Evolutionary conservation across 176 grass and related monocot species (phyloP), one percentile per base, ranked within the genome.

Genomic region (Poa pratensis): DNA sequence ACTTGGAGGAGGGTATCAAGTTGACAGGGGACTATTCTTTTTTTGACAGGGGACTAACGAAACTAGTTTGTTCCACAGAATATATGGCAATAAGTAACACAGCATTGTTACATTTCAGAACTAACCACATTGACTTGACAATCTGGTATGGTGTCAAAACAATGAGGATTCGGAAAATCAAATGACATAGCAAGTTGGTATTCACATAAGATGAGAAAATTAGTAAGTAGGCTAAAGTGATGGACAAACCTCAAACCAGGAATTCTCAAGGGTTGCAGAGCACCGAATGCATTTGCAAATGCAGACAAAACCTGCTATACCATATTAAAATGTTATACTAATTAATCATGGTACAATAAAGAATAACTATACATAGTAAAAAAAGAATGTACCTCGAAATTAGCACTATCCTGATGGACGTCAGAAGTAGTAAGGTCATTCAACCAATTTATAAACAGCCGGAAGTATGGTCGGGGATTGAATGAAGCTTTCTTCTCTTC

Each of bases 401-500:
- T 96, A 77, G 81, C 77, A 78, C 80, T 78, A 80, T 93, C 94
- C 73, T 84, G 76, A 48, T 89, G 68, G 35, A 68, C 62, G 46
- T 93, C 94, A 54, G 87, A 76, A 63, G 84, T 91, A 84, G 77
- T 77, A 86, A 91, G 83, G 62, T 96, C 94, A 83, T 83, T 86
- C 49, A 97, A 76, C 91, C 87, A 97, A 88, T 88, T 90, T 59
- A 93, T 80, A 86, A 97, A 97, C 24, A 97, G 51, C 15, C 91
- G 83, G 26, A 94, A 94, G 57, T 88, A 97, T 81, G 94, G 91
- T 62, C 87, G 85, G 40, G 94, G 91, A 75, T 92, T 97, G 59
- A 97, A 97, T 57, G 87, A 87, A 58, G 82, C 50, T 69, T 92
- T 97, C 85, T 97, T 97, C 69, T 97, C 94, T 79, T 94, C 94